Percentiles rank a stretch among this genome's conserved stretches.
Evolutionary conservation across 441 rosid genomes (phyloP).

Genomic region (Cnidoscolus chayamansa): DNA sequence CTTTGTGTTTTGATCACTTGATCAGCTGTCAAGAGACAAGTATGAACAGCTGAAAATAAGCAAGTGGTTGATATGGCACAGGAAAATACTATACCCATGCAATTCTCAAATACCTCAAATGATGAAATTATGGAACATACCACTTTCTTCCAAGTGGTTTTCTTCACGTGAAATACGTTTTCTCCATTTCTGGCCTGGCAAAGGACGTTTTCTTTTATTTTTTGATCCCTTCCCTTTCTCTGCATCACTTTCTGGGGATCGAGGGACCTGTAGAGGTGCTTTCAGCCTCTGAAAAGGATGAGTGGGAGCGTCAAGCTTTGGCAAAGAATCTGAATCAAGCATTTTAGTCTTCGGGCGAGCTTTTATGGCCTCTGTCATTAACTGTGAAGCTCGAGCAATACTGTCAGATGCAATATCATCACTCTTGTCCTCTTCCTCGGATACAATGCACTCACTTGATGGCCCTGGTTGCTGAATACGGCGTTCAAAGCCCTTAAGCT

Average conservation of each 20-base stretch:
- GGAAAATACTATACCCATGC: conserved; percentile 10
- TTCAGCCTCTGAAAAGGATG: conserved; percentile 73
- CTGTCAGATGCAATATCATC: conserved; percentile 47
- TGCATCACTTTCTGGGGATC: conserved; percentile 43
- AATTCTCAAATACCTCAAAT: conserved; percentile 15
- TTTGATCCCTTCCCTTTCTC: conserved; percentile 40
- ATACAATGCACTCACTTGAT: conserved; percentile 31
- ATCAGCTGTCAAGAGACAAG: conserved; percentile 11
- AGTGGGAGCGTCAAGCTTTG: conserved; percentile 82
- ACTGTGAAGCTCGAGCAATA: conserved; percentile 56
- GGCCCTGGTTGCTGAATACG: conserved; percentile 63
- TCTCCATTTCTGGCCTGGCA: conserved; percentile 87
- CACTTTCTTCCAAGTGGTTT: conserved; percentile 42
- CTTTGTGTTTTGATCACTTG: conserved; percentile 6
- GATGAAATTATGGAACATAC: conserved; percentile 41
- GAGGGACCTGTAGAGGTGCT: conserved; percentile 44
- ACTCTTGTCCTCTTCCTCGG: conserved; percentile 42
- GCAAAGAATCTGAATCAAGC: conserved; percentile 64
- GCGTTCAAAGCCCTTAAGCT: conserved; percentile 90
- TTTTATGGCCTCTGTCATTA: conserved; percentile 65
- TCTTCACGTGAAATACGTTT: conserved; percentile 62
- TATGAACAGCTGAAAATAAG: conserved; percentile 5
- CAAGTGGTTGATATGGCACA: conserved; percentile 13
- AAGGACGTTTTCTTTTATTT: conserved; percentile 69
- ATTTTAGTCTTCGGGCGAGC: conserved; percentile 82